Evolutionary conservation across 768 basidiomycete genomes (phyloP), one percentile per base, ranked within the genome.

Genomic region (Rhodotorula graminis): DNA sequence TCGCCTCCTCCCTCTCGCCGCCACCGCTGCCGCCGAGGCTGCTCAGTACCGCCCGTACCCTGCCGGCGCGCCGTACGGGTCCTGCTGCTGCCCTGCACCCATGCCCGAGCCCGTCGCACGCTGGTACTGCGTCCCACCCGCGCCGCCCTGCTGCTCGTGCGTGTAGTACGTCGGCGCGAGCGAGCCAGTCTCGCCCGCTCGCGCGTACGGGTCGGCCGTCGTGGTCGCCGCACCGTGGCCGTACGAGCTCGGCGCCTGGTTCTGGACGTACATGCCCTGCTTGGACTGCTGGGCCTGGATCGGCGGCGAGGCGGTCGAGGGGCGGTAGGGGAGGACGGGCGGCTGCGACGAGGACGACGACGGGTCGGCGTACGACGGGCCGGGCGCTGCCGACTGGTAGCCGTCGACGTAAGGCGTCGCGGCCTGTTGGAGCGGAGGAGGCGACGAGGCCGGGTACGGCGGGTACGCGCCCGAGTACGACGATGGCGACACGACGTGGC

Each of bases 101-200:
- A 37, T 64, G 31, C 40, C 55, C 16, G 29, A 27, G 44, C 31
- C 25, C 50, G 14, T 53, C 40, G 11, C 65, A 10, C n/a, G 23
- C 25, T 16, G 37, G 37, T 69, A 60, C 37, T 60, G 58, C 64
- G 27, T 33, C n/a, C 55, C 61, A 12, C 27, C 25, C 50, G 27
- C n/a, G 55, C 29, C 53, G 11, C 37, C 37, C 37, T 27, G 37
- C 3, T 66, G 37, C 3, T 66, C 65, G 57, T 67, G 64, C 11
- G 66, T 64, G 63, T 72, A 65, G 52, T 72, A 72, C 49, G 71
- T 72, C 49, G 71, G 71, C 21, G 71, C 66, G 25, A 63, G 33
- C 31, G 27, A 56, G 16, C 33, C 37, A 33, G 61, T 49, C 19
- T 67, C 61, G 23, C 27, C 37, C 37, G 63, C 11, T 7, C n/a